Evolutionary conservation across 202 grass and related monocot species (phyloP), one percentile per base, ranked within the genome.

Genomic region (Zoysia matrella): DNA sequence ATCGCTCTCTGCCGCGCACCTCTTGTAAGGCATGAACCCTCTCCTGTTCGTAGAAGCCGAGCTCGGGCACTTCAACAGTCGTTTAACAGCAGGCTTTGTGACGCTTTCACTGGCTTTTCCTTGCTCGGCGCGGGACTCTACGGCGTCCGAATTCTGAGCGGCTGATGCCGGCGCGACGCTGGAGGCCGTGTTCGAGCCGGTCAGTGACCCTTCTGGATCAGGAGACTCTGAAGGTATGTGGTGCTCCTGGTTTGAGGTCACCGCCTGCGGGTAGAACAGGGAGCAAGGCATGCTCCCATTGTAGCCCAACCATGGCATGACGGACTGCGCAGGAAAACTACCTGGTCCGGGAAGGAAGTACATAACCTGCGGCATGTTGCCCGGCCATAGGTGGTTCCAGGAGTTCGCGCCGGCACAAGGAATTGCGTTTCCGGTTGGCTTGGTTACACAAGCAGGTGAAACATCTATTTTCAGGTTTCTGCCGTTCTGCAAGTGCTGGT

Each of bases 1-100:
- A 52, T 91, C 68, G 55, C 83, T 91, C 82, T 93, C 84, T 11
- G 71, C 89, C 1, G 82, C 55, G 50, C 89, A 90, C 65, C 87
- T 91, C 65, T 83, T 93, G 84, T 90, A 93, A 11, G 96, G 89
- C 46, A 95, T 16, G 83, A 93, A 95, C 45, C 93, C 85, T 49
- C 85, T 87, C 55, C 55, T 22, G 69, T 68, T 92, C 71, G 72
- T 18, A 40, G 84, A 83, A 16, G 77, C 80, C 9, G 84, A 90
- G 84, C 64, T 90, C n/a, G 63, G 56, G 16, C 88, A 87, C 84
- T 83, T 80, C 18, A 62, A 61, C 43, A 90, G 52, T n/a, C 75
- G 16, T 52, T 7, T 75, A 4, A 40, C 62, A 66, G 52, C 41
- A 5, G 40, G 63, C 5, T 53, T 65, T 30, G 15, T 9, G 49